Base-by-base conservation (phyloP, 2,329 filamentous ascomycete genomes). In the Calcarisporium arbuscula region DNA sequence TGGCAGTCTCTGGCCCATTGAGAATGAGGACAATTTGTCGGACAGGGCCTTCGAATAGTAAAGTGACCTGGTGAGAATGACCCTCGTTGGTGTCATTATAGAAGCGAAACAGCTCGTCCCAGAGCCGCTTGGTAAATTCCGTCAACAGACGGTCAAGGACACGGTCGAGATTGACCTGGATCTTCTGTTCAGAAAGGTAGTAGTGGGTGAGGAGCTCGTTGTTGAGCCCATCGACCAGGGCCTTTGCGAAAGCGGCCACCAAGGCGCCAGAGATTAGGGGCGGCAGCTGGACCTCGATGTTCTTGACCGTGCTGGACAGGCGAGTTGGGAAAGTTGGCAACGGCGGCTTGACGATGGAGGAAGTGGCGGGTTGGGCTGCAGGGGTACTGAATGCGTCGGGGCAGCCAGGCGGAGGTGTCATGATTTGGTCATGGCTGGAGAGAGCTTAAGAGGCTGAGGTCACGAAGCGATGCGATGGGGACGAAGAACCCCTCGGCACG, bases 201-300 rank as follows among this genome's bases (percentile, higher is more conserved):
- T 62, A 62, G 37, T 62, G 52, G 5, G 56, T 55, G 32, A 61
- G 51, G 15, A 62, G 53, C 15, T 56, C 55, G 44, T 61, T 59
- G 34, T 51, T 44, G 27, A 62, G 43, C 4, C 50, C 53, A 17
- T 60, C 55, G 20, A 53, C 54, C 30, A 62, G 42, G 19, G 55
- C 48, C 26, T 50, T 47, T 9, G 58, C 55, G 39, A 61, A 61
- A n/a, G 57, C 51, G 7, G 53, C 49, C 21, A 49, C 47, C 20
- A 61, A 39, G 5, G 57, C 54, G 19, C 58, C 58, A 12, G 57
- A 55, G 28, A 61, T 51, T 6, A 61, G 51, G 22, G 58, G 54
- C 28, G 58, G 57, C 0, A 61, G 43, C 28, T 56, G 49, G 26
- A 61, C 49, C 31, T 56, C 56, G 35, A 50, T 46, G 41, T 56